Percentiles rank a stretch among this genome's conserved stretches.
Conservation (phyloP, 108 stramenopile species). For the Parmales sp. region DNA sequence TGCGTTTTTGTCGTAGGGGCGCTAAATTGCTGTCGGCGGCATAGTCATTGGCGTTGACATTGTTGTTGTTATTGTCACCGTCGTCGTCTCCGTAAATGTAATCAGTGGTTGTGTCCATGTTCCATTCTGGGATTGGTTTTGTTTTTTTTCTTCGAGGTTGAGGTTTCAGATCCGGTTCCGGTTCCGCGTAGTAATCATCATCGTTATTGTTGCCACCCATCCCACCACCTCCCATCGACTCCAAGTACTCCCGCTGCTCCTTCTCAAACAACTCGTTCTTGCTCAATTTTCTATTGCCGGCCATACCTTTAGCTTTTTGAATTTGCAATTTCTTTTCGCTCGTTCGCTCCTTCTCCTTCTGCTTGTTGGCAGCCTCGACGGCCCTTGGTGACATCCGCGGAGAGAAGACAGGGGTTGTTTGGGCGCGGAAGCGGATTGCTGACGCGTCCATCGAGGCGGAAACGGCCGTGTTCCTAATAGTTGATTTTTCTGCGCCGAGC, state of each 20-base stretch:
- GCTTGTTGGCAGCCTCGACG: neutral
- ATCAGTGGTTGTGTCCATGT: neutral
- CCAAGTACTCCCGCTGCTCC: neutral
- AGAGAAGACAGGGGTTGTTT: neutral
- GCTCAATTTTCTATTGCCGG: no score
- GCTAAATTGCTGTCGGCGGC: neutral
- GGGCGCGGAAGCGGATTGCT: neutral
- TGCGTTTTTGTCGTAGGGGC: no score
- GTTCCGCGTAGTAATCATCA: no score
- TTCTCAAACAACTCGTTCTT: neutral
- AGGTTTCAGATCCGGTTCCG: no score
- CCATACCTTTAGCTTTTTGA: no score
- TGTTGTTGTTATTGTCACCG: neutral
- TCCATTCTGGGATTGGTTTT: neutral
- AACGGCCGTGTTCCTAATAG: no score
- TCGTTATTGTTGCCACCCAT: no score
- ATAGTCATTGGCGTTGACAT: neutral
- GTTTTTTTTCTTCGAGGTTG: no score
- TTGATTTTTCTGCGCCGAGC: no score
- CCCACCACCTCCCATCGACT: no score
- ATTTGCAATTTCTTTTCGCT: no score
- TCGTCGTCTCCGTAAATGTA: neutral
- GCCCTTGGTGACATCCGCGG: neutral
- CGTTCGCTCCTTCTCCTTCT: neutral
- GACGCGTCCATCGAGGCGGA: neutral